Conservation (phyloP, 345 rosid species). For the Rhodomyrtus tomentosa region DNA sequence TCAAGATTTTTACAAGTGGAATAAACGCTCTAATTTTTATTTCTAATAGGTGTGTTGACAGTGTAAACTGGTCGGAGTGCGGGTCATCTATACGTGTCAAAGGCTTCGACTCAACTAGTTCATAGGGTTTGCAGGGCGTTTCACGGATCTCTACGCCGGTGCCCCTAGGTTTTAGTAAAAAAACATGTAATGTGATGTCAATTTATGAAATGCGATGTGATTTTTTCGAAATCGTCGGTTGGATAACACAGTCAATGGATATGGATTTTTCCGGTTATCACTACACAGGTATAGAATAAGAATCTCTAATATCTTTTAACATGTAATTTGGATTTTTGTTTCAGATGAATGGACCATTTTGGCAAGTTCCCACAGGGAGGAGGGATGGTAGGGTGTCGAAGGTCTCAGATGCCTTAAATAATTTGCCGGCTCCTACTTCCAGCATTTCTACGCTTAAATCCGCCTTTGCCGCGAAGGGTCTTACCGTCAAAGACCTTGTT, state of each 20-base stretch:
- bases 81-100: neutral
- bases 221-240: neutral
- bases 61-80: rapidly evolving
- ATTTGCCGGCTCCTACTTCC: constrained; percentile 23
- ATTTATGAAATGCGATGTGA: neutral
- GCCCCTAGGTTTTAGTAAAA: neutral
- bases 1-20: neutral
- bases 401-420: constrained; percentile 6
- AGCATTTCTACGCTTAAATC: constrained; percentile 23
- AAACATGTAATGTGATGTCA: neutral
- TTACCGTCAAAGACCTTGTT: constrained; percentile 36
- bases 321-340: neutral
- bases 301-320: neutral
- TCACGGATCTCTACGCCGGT: neutral
- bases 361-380: constrained; percentile 40
- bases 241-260: neutral
- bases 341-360: constrained; percentile 47
- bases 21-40: neutral
- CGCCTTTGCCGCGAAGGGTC: constrained; percentile 23
- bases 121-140: neutral
- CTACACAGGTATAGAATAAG: neutral
- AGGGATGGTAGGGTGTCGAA: constrained; percentile 48
- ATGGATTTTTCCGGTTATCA: neutral
- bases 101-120: neutral
- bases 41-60: rapidly evolving